Evolutionary conservation across 805 yeast species (phyloP), one percentile per base, ranked within the genome.

Genomic region (Lipomyces yamanashiensis): DNA sequence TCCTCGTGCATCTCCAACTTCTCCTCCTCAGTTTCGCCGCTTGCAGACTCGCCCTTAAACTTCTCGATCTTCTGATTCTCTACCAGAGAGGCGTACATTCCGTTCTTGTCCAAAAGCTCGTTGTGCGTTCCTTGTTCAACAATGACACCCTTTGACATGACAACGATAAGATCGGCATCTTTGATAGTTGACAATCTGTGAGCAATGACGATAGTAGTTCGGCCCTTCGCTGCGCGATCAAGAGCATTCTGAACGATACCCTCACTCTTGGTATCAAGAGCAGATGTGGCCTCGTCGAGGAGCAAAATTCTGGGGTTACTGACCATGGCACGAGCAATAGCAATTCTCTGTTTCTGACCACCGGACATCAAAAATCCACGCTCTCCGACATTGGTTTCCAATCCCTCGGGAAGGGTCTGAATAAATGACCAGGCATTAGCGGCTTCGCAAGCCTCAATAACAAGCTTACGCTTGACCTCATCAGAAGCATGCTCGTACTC

Each of bases 221-320:
- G 59, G 15, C 60, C 51, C 44, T 61, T 61, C 10, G 75, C 44
- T 9, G 74, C 73, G 6, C 70, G 65, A 45, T 73, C 71, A 60
- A 86, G 74, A 39, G 86, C 86, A 39, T 76, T 76, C 78, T 84
- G 82, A 44, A 86, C 87, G 7, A 84, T 78, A 63, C 84, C 85
- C 71, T 86, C 89, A 68, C 85, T 82, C 53, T 81, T 80, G 10
- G 87, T 82, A 71, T 86, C 89, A 48, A 86, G 75, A 0, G 89
- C 89, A 8, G 88, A 84, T 0, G 89, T 85, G 3, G 89, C 89
- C 71, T 86, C 90, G 71, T 86, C 90, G 52, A 86, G 75, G 9
- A 86, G 78, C 51, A 86, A 74, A 8, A 86, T 78, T 34, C 80
- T 76, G 5, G 90, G 90, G 21, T 82, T 77, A 43, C 81, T 74